Evolutionary conservation across 148 eudicot genomes (phyloP).

Genomic region (Rhododendron griersonianum): DNA sequence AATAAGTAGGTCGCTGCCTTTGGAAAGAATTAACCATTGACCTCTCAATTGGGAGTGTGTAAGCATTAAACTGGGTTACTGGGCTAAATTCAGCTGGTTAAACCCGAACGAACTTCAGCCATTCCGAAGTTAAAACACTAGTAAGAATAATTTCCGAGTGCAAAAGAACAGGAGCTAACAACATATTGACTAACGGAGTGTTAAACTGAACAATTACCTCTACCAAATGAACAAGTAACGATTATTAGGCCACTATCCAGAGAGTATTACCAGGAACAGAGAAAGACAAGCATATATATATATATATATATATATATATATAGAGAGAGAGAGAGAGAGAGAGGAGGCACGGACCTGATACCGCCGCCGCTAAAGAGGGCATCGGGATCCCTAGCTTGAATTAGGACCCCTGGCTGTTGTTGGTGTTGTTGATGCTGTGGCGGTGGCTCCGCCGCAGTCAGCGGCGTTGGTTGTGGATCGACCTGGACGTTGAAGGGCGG

Average conservation of each 20-base stretch:
- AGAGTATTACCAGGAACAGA: not conserved
- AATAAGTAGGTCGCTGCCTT: not conserved
- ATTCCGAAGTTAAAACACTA: not conserved
- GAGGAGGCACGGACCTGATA: slow-evolving; percentile 30
- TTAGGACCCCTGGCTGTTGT: slow-evolving; percentile 10
- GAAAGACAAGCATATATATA: too few species aligned
- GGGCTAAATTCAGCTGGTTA: not conserved
- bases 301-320: too few species aligned
- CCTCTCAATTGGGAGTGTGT: not conserved
- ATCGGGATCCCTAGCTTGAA: slow-evolving; percentile 40
- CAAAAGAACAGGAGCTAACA: not conserved
- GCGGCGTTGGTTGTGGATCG: slow-evolving; percentile 3
- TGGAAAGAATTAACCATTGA: not conserved
- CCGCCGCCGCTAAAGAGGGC: slow-evolving; percentile 61
- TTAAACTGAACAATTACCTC: not conserved
- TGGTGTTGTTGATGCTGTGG: not conserved
- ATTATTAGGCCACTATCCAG: not conserved
- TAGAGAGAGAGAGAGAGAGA: too few species aligned
- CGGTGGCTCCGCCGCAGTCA: not conserved
- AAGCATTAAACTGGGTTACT: not conserved
- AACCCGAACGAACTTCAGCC: not conserved
- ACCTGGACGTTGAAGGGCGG: slow-evolving; percentile 7
- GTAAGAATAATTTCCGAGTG: not conserved
- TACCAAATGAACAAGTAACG: not conserved
- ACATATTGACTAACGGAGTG: not conserved